These are phyloP conservation scores for Tolypocladium tundrense DNA, from an alignment of 2,329 filamentous ascomycete genomes.

Conservation along the genomic window DNA sequence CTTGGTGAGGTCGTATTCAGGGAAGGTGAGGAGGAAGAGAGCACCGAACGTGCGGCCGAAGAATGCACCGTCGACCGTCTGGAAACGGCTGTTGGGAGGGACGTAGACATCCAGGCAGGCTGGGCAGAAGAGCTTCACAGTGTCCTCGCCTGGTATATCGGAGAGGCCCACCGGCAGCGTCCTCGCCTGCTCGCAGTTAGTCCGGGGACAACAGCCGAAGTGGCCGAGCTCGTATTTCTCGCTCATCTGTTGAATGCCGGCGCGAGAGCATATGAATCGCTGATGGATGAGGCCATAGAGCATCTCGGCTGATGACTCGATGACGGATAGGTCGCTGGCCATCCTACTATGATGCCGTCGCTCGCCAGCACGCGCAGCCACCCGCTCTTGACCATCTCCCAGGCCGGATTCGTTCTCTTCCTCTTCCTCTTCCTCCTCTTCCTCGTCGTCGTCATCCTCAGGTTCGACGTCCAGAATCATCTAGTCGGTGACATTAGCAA, in stretches of 20 bases:
- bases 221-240: constrained; percentile 97
- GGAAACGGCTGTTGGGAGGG: constrained; percentile 92
- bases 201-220: constrained; percentile 92
- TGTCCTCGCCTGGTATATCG: constrained; percentile 92
- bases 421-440: constrained; percentile 69
- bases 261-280: constrained; percentile 92
- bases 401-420: constrained; percentile 57
- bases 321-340: constrained; percentile 85
- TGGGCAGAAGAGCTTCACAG: constrained; percentile 96
- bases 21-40: constrained; percentile 97
- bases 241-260: constrained; percentile 97
- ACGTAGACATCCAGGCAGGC: constrained; percentile 96
- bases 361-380: constrained; percentile 42
- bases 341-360: constrained; percentile 74
- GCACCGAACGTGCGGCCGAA: constrained; percentile 96
- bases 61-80: constrained; percentile 94
- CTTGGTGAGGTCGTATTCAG: constrained; percentile 81
- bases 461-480: constrained; percentile 99
- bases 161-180: constrained; percentile 89
- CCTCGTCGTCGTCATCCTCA: constrained; percentile 83
- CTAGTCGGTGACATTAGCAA: constrained; percentile 21
- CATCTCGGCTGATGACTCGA: constrained; percentile 96
- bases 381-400: constrained; percentile 49
- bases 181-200: constrained; percentile 80
- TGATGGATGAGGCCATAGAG: constrained; percentile 98